Evolutionary conservation across 1,284 basidiomycete genomes (phyloP), one percentile per base, ranked within the genome.

Genomic region (Leccinum subrobustum): DNA sequence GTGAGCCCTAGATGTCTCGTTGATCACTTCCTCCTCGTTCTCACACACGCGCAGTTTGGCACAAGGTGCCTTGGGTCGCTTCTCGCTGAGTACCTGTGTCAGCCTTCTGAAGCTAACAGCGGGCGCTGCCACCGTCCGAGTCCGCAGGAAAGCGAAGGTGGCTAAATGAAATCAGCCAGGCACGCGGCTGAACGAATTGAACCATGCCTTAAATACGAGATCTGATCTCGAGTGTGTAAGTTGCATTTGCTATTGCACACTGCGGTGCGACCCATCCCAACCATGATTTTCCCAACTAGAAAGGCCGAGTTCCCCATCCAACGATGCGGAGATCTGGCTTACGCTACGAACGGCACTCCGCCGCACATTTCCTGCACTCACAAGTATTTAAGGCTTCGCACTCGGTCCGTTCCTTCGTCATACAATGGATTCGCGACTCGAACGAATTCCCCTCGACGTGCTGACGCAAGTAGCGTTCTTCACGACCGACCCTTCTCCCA

Each of bases 381-480:
- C 35, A 58, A 52, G 65, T 65, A 72, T 66, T 73, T 74, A 72
- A 74, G 61, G 63, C 61, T 47, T 9, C 60, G 27, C 56, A 9
- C 33, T 52, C 58, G 44, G 53, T 12, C 57, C 56, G 64, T 39
- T 44, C 55, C 66, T 57, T 64, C 66, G 65, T 60, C 61, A 65
- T 63, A 63, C 56, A 65, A 82, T 81, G 81, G 44, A 72, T 66
- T 78, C 80, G 62, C 68, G 65, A 56, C 72, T 86, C 54, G 78
- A 83, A 57, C 70, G 65, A 4, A 64, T 83, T 54, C 84, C 84
- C 37, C 70, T 70, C 64, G 82, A 85, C 64, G 70, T 86, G 58
- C 76, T 87, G n/a, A 77, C 78, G 37, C 71, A 83, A 61, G 77
- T 87, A 23, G 83, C 82, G 9, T 75, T 79, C 62, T 73, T 81